Percentiles rank a stretch among this genome's conserved stretches.
phyloP scores from a whole-genome alignment of 805 yeast genomes.

The Ogataea parapolymorpha region DNA sequence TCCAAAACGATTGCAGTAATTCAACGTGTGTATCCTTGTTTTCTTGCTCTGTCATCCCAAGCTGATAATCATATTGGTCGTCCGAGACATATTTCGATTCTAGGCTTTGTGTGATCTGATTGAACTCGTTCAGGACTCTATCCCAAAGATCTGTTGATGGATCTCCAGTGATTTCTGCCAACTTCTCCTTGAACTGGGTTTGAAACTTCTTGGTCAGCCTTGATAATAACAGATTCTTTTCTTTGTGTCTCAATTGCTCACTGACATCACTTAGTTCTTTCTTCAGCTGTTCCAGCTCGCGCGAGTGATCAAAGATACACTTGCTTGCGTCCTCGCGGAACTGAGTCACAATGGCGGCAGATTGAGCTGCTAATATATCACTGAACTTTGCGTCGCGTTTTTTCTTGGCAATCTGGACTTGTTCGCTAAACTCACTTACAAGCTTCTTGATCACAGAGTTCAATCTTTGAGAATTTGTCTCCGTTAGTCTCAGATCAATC shows the following conservation, averaged over 20 bases:
- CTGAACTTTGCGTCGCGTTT: constrained; percentile 22
- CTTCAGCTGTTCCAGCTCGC: constrained; percentile 34
- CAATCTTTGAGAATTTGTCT: constrained; percentile 43
- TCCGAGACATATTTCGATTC: constrained; percentile 32
- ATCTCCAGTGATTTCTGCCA: constrained; percentile 44
- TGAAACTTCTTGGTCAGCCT: constrained; percentile 47
- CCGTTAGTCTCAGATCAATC: constrained; percentile 45
- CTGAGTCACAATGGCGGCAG: constrained; percentile 14
- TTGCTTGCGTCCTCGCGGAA: constrained; percentile 35
- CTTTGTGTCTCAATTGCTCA: constrained; percentile 36
- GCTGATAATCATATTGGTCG: constrained; percentile 52
- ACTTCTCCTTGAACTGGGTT: constrained; percentile 46
- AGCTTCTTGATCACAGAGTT: constrained; percentile 35
- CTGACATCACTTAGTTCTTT: constrained; percentile 28
- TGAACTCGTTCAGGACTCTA: constrained; percentile 44
- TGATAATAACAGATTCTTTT: constrained; percentile 40
- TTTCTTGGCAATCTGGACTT: constrained; percentile 23
- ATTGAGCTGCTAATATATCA: constrained; percentile 26
- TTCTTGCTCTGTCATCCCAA: constrained; percentile 51
- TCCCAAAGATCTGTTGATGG: constrained; percentile 65
- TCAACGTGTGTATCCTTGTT: constrained; percentile 40
- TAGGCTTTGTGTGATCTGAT: constrained; percentile 29
- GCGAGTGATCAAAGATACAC: constrained; percentile 32
- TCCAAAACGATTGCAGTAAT: constrained; percentile 63
- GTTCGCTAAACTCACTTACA: constrained; percentile 28